Base-by-base conservation (phyloP, 2,329 filamentous ascomycete species). In the Rhinocladiella mackenziei region DNA sequence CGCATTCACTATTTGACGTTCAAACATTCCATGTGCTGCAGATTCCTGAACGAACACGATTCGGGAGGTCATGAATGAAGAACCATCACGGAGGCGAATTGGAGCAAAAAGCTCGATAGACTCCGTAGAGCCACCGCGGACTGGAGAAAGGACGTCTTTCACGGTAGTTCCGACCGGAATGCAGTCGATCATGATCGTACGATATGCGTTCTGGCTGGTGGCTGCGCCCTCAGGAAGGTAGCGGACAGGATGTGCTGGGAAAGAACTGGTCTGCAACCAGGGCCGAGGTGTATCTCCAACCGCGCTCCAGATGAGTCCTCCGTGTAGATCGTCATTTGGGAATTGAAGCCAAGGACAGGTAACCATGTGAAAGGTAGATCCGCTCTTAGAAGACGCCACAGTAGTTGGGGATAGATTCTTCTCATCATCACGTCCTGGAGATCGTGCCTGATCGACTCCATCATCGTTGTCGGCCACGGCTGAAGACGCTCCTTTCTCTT, bases 151-250 rank as follows among this genome's bases (percentile, higher is more conserved):
- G 17, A 56, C 40, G 17, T 56, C 53, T 18, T 43, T 30, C 14
- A 43, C 32, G 17, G 44, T 47, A 19, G 49, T 49, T 18, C 39
- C 45, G 2, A 46, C 19, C 3, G 55, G 55, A 38, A 57, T 57
- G 18, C 43, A 35, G 28, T 57, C 51, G 13, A 57, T 45, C 55
- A 56, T 56, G 35, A 57, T 54, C 13, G 55, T 57, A 15, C 55
- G 55, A 41, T 49, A 56, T 8, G 47, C 31, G 25, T 57, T 49
- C n/a, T 30, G 14, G 10, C 22, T 41, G 10, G 19, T 32, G 11
- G 41, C 55, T 9, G 39, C 45, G 32, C 49, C 34, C 15, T 53
- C 48, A n/a, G 54, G 54, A 6, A 56, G 39, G 23, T 50, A 56
- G 17, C 53, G 51, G 19, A 56, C 51, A 6, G 53, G 51, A 32